Conservation (phyloP, 345 rosid genomes). For the Eutrema japonicum region DNA sequence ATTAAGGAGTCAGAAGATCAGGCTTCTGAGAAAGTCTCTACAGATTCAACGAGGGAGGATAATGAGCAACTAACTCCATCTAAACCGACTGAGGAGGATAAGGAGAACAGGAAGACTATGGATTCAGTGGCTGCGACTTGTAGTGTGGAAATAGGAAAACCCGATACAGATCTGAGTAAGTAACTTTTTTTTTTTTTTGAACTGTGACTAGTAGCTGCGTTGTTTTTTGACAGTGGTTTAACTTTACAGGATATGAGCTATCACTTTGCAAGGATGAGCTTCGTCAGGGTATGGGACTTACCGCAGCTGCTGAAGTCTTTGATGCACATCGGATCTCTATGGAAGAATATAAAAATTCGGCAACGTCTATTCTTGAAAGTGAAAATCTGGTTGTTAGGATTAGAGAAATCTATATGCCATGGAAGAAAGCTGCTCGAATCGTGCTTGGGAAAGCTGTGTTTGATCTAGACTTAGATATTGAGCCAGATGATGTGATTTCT, state of each 20-base stretch:
- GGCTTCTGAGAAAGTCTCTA: constrained; percentile 31
- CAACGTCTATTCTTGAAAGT: constrained; percentile 60
- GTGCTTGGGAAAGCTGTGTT: constrained; percentile 76
- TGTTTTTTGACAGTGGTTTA: constrained; percentile 25
- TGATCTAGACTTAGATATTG: constrained; percentile 67
- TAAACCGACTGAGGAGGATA: constrained; percentile 36
- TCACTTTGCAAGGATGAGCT: constrained; percentile 87
- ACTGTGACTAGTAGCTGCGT: constrained; percentile 33
- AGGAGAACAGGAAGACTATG: constrained; percentile 41
- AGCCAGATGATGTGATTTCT: constrained; percentile 63
- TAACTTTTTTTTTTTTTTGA: constrained; percentile 19
- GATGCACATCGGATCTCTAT: constrained; percentile 60
- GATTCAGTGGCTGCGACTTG: constrained; percentile 47
- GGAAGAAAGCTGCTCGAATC: constrained; percentile 86
- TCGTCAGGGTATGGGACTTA: constrained; percentile 68
- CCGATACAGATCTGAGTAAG: constrained; percentile 50
- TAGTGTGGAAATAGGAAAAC: constrained; percentile 35
- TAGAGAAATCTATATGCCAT: constrained; percentile 61
- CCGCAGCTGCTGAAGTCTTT: constrained; percentile 79
- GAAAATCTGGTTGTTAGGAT: constrained; percentile 70
- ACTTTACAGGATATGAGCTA: constrained; percentile 71
- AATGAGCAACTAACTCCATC: constrained; percentile 45
- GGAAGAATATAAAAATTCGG: constrained; percentile 66
- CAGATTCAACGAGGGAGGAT: constrained; percentile 41
- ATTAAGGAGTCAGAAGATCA: constrained; percentile 45